Evolutionary conservation across 2,329 filamentous ascomycete genomes (phyloP), one percentile per base, ranked within the genome.

Genomic region (Cladosporium austrohemisphaericum): DNA sequence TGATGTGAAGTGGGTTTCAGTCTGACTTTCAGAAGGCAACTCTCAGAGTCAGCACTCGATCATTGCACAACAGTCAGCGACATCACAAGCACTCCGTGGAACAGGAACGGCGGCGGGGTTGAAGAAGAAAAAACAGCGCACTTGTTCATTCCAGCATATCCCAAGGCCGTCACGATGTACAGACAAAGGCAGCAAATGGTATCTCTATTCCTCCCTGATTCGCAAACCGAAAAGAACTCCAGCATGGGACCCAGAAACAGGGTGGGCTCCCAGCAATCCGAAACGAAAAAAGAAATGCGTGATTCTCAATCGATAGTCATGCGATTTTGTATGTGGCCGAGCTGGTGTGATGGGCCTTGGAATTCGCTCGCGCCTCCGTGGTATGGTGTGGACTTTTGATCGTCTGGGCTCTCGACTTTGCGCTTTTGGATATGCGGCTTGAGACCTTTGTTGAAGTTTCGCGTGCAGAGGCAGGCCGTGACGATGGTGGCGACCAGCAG

Each of bases 381-480:
- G 52, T 56, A 61, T 20, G 47, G 47, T 5, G 32, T 28, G 7
- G 35, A 41, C 19, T 37, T 38, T 16, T 18, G 19, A 9, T 41
- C 37, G 16, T 28, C 31, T 9, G 47, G 29, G n/a, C 31, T 41
- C 22, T 35, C 18, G 9, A 50, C 18, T 25, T 76, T 79, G 55
- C 78, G 74, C 63, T 76, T 78, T 59, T 83, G 77, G 51, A 98
- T 80, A 66, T 97, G 91, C 8, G 83, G 84, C 74, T 94, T 96
- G 52, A 98, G 76, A 7, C 93, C 93, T 57, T 85, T 84, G 68
- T 85, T 81, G 71, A 97, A 98, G 73, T 97, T 97, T 68, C 79
- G 74, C 70, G 89, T 91, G 77, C 92, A 97, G 61, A 92, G 77
- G 63, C 86, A 82, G 31, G 89, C 91, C 60, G 95, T 91, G 66